These are phyloP conservation scores for Emericellopsis cladophorae DNA, from an alignment of 2,329 filamentous ascomycete genomes.

Conservation along the genomic window DNA sequence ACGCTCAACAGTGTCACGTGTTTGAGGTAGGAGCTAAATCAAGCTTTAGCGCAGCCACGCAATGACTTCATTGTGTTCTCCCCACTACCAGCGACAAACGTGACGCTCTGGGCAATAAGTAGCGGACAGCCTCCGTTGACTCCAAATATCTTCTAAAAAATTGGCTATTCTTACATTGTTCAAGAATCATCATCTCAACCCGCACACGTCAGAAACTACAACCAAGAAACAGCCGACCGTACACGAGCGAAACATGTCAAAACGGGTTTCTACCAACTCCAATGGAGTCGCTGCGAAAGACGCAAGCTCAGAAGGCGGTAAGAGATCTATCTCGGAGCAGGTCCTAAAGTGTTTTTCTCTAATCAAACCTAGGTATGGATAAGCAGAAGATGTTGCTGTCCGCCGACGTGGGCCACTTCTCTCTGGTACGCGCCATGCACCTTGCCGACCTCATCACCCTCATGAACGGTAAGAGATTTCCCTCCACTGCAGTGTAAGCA, in stretches of 20 bases:
- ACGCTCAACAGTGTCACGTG: neutral
- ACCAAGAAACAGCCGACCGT: neutral
- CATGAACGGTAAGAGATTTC: conserved; percentile 47
- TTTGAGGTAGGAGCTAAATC: neutral
- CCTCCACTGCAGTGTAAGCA: neutral
- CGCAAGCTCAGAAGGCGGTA: neutral
- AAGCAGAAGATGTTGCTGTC: conserved; percentile 67
- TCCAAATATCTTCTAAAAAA: too few relatives aligned
- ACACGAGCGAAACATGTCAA: neutral
- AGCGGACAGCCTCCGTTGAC: too few relatives aligned
- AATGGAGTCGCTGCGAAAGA: neutral
- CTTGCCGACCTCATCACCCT: conserved; percentile 77
- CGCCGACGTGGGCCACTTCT: conserved; percentile 61
- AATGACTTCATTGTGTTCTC: neutral
- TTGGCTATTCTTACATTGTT: too few relatives aligned
- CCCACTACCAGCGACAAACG: neutral
- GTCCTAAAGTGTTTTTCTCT: neutral
- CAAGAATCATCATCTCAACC: neutral
- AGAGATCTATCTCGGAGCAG: neutral
- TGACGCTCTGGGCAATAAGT: neutral
- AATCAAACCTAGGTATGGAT: conserved; percentile 40
- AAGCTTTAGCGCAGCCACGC: neutral
- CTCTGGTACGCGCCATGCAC: conserved; percentile 56
- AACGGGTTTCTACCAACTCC: neutral
- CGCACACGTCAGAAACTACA: neutral